Evolutionary conservation across 139 green algal genomes (phyloP).

Genomic region (Picochlorum sp.): DNA sequence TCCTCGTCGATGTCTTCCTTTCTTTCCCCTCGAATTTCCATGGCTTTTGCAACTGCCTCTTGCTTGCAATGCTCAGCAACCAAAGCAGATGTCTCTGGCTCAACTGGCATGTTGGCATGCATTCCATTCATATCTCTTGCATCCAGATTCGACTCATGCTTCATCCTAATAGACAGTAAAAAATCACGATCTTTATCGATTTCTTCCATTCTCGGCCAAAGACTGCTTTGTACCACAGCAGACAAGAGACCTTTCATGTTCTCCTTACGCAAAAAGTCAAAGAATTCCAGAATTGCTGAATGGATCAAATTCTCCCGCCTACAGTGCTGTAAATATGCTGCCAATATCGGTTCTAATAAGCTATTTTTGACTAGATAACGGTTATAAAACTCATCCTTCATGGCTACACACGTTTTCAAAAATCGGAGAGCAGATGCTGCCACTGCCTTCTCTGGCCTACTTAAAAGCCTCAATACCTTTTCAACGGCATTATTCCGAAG

Average conservation of each 20-base stretch:
- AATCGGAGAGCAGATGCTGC: constrained; percentile 82
- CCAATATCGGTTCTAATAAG: constrained; percentile 73
- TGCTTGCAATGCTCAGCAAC: no score
- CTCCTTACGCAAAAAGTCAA: constrained; percentile 44
- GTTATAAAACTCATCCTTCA: constrained; percentile 83
- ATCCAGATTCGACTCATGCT: constrained; percentile 51
- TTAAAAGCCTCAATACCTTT: constrained; percentile 74
- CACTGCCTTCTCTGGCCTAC: constrained; percentile 72
- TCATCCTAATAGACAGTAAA: constrained; percentile 54
- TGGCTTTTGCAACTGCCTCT: not conserved
- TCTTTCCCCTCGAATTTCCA: not conserved
- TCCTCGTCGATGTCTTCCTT: constrained; percentile 60
- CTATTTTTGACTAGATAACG: constrained; percentile 60
- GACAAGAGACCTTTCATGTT: constrained; percentile 25
- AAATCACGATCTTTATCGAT: not conserved
- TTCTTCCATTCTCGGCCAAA: constrained; percentile 15
- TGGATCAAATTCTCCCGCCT: constrained; percentile 34
- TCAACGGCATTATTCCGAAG: constrained; percentile 69
- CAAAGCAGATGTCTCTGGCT: no score
- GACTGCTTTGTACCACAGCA: constrained; percentile 8
- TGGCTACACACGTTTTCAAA: constrained; percentile 71
- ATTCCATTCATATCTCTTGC: no score
- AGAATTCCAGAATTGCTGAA: constrained; percentile 23
- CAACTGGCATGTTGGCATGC: no score
- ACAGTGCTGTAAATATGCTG: constrained; percentile 73